A percentile compares a stretch with the other conserved stretches of the same genome.
These are phyloP conservation scores for Zygotorulaspora chibaensis DNA, from an alignment of 805 yeast genomes.

Conservation along the genomic window DNA sequence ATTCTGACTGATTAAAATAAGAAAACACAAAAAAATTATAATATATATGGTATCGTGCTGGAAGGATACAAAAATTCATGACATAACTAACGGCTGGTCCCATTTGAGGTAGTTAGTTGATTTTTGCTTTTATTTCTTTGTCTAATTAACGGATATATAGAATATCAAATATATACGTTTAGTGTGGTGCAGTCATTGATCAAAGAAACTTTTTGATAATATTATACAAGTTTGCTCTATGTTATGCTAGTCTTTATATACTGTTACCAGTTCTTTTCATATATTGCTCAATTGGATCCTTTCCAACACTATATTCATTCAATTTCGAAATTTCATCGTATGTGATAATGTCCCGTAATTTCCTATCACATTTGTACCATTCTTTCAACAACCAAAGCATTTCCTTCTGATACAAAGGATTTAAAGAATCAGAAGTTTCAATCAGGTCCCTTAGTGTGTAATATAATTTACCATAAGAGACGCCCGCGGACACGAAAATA, in stretches of 20 bases:
- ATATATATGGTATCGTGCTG: not conserved
- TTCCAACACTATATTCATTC: conserved; percentile 44
- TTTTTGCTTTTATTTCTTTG: not conserved
- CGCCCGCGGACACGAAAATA: conserved; percentile 59
- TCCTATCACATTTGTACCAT: conserved; percentile 66
- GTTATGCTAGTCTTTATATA: conserved; percentile 14
- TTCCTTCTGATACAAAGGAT: conserved; percentile 49
- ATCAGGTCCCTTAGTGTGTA: conserved; percentile 58
- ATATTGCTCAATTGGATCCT: conserved; percentile 55
- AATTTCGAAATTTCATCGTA: conserved; percentile 43
- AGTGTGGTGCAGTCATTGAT: not conserved
- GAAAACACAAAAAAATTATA: too few species aligned
- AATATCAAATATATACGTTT: not conserved
- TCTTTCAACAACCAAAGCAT: conserved; percentile 58
- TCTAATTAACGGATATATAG: not conserved
- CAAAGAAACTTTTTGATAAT: not conserved
- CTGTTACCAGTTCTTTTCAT: conserved; percentile 39
- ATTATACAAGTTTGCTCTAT: not conserved
- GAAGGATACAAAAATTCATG: not conserved
- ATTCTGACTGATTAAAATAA: not conserved
- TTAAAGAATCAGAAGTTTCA: conserved; percentile 54
- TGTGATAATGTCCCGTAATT: conserved; percentile 53
- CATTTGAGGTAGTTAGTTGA: not conserved
- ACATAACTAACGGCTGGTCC: not conserved
- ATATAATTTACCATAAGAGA: conserved; percentile 60